Evolutionary conservation across 768 basidiomycete genomes (phyloP).

Genomic region (Pisolithus tinctorius): DNA sequence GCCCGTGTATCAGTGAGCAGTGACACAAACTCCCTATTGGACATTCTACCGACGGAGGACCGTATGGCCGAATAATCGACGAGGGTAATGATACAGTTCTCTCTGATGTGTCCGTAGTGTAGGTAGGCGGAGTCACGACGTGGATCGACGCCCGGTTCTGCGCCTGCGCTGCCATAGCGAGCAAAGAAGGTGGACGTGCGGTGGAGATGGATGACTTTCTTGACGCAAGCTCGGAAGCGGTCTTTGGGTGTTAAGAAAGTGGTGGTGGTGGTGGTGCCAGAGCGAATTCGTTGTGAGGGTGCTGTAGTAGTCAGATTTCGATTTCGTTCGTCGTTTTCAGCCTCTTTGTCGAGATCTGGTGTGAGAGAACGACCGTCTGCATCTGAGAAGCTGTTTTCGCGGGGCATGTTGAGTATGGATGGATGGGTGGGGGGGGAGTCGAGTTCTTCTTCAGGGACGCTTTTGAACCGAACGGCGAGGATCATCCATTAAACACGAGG

Average conservation of each 20-base stretch:
- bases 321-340: constrained; percentile 7
- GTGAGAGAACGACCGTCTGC: constrained; percentile 61
- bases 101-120: constrained; percentile 49
- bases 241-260: constrained; percentile 23
- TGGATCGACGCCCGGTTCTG: constrained; percentile 68
- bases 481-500: no score
- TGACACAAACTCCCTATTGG: constrained; percentile 54
- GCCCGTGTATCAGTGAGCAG: constrained; percentile 41
- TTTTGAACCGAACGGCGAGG: no score
- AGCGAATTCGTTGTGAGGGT: neutral
- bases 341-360: constrained; percentile 49
- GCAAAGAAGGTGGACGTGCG: constrained; percentile 38
- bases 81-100: constrained; percentile 61
- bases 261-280: neutral
- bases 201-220: constrained; percentile 58
- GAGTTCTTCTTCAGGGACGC: neutral
- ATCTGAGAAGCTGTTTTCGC: constrained; percentile 63
- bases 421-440: neutral
- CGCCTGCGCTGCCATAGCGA: constrained; percentile 40
- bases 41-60: constrained; percentile 48
- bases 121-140: constrained; percentile 50
- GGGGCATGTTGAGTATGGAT: constrained; percentile 37
- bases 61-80: constrained; percentile 58
- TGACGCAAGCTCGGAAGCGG: constrained; percentile 47
- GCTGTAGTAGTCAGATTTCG: no score